These are phyloP conservation scores for Eremomyces bilateralis DNA, from an alignment of 495 filamentous ascomycete genomes.

Conservation along the genomic window DNA sequence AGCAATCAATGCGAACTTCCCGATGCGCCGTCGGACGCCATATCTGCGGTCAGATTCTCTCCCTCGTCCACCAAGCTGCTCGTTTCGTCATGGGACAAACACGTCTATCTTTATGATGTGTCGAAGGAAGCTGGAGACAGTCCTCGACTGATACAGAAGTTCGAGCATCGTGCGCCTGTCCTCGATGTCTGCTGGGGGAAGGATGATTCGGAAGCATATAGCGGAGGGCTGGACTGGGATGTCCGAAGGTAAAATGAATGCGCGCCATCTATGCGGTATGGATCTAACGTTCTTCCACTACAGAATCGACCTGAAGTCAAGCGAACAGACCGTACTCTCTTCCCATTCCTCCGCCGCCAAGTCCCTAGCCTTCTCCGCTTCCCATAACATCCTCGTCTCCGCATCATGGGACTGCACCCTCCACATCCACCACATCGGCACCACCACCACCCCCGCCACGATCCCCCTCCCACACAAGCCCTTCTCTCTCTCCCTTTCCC, in stretches of 20 bases:
- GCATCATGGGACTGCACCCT: constrained; percentile 85
- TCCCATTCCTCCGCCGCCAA: constrained; percentile 60
- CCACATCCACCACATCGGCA: constrained; percentile 38
- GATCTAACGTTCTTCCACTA: constrained; percentile 30
- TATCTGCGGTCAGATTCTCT: constrained; percentile 71
- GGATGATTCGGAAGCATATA: constrained; percentile 62
- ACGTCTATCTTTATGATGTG: constrained; percentile 75
- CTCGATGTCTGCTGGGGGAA: constrained; percentile 81
- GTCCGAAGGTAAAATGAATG: constrained; percentile 40
- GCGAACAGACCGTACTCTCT: constrained; percentile 52
- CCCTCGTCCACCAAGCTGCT: constrained; percentile 51
- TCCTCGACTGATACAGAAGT: constrained; percentile 40
- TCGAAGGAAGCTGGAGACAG: constrained; percentile 38
- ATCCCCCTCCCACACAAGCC: constrained; percentile 62
- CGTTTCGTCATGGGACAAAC: constrained; percentile 86
- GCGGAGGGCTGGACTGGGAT: constrained; percentile 62
- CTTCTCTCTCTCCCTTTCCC: constrained; percentile 61
- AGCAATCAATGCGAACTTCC: constrained; percentile 55
- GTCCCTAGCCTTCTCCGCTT: constrained; percentile 56
- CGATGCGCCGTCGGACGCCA: constrained; percentile 64
- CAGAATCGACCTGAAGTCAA: constrained; percentile 52
- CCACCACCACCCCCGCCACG: constrained; percentile 16
- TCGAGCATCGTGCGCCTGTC: constrained; percentile 67
- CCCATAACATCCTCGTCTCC: constrained; percentile 58
- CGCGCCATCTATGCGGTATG: constrained; percentile 27